Conservation (phyloP, 352 stramenopile species). For the Plasmopara muralis region DNA sequence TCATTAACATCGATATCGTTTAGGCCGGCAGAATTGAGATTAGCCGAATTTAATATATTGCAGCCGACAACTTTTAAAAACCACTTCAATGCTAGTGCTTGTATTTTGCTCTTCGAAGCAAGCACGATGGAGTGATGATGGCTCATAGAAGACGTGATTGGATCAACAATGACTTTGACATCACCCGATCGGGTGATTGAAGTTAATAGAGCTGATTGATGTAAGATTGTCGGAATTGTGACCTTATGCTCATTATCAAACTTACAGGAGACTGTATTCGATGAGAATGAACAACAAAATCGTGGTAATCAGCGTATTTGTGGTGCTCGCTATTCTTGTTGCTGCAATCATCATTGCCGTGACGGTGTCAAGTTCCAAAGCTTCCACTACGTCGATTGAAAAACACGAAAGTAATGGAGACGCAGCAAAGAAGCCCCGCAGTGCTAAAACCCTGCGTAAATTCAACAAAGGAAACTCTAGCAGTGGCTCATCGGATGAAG, state of each 20-base stretch:
- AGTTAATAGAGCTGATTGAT: background rate
- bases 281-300: slow-evolving; percentile 21
- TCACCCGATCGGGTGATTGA: too few relatives aligned
- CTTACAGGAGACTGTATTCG: background rate
- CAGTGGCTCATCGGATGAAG: slow-evolving; percentile 15
- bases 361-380: slow-evolving; percentile 27
- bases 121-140: too few relatives aligned
- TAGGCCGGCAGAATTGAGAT: slow-evolving; percentile 21
- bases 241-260: background rate
- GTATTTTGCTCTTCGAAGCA: too few relatives aligned
- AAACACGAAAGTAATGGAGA: slow-evolving; percentile 2
- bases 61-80: too few relatives aligned
- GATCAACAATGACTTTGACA: too few relatives aligned
- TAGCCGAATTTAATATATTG: too few relatives aligned
- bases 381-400: slow-evolving; percentile 16
- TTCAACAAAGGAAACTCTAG: slow-evolving; percentile 23
- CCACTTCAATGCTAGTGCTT: too few relatives aligned
- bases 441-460: slow-evolving; percentile 11
- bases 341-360: slow-evolving; percentile 38
- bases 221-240: background rate
- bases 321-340: slow-evolving; percentile 37
- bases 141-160: too few relatives aligned
- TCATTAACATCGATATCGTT: slow-evolving; percentile 86
- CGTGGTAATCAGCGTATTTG: slow-evolving; percentile 30
- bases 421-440: background rate